Evolutionary conservation across 306 rosid species (phyloP).

Genomic region (Cicer cuneatum): DNA sequence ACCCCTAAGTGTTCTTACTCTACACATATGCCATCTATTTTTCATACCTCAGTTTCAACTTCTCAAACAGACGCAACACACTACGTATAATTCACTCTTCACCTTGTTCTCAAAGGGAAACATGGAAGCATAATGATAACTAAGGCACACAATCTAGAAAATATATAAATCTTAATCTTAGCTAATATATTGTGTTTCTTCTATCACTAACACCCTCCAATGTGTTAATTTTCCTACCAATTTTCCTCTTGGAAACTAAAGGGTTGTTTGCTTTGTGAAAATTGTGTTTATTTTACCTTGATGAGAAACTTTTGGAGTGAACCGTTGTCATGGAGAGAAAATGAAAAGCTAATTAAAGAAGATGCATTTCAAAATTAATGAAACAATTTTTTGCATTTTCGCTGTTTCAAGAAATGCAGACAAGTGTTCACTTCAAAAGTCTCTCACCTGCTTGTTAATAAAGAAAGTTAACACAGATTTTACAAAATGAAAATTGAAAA

Average conservation of each 20-base stretch:
- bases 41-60: background rate
- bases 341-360: too few relatives aligned
- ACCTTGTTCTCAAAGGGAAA: slow-evolving; percentile 22
- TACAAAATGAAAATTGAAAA: too few relatives aligned
- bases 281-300: too few relatives aligned
- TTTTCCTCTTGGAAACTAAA: background rate
- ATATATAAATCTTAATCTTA: slow-evolving; percentile 2
- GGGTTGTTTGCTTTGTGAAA: too few relatives aligned
- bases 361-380: too few relatives aligned
- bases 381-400: too few relatives aligned
- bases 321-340: too few relatives aligned
- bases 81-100: background rate
- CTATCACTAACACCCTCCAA: background rate
- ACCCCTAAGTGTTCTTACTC: background rate
- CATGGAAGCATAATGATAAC: slow-evolving; percentile 4
- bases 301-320: too few relatives aligned
- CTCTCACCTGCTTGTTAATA: too few relatives aligned
- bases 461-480: too few relatives aligned
- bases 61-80: slow-evolving; percentile 27
- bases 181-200: background rate
- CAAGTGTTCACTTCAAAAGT: too few relatives aligned
- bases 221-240: slow-evolving; percentile 1
- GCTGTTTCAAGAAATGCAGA: too few relatives aligned
- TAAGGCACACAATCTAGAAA: background rate
- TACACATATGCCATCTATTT: background rate